These are phyloP conservation scores for Musa beccarii DNA, from an alignment of 176 grass and related monocot species.

Conservation along the genomic window DNA sequence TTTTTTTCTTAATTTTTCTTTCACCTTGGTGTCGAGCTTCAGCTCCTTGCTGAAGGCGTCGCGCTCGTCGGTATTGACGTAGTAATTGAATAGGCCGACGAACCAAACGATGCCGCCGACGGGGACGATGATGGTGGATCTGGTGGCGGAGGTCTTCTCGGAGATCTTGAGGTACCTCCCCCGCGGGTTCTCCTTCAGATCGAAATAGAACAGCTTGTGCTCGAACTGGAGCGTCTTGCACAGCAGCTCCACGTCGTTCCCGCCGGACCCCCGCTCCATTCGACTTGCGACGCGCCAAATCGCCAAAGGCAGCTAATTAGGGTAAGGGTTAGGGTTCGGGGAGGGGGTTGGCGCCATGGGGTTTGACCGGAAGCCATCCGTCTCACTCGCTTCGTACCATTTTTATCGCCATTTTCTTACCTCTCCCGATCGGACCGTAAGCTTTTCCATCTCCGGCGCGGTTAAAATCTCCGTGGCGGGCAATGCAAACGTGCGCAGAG, in stretches of 20 bases:
- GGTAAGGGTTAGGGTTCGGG: not conserved
- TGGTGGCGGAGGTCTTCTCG: constrained; percentile 75
- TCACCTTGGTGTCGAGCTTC: constrained; percentile 73
- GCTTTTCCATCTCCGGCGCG: no score
- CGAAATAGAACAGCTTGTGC: constrained; percentile 99
- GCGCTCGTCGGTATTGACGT: constrained; percentile 69
- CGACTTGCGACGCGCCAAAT: constrained; percentile 23
- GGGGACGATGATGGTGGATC: constrained; percentile 90
- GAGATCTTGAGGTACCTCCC: constrained; percentile 95
- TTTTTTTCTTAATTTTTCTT: not conserved
- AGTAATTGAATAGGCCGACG: constrained; percentile 84
- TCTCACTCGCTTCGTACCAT: not conserved
- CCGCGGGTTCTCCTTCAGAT: constrained; percentile 89
- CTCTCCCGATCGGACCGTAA: no score
- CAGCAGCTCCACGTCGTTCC: constrained; percentile 76
- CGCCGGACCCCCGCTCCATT: constrained; percentile 16
- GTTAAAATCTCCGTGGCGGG: no score
- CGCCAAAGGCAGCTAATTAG: not conserved
- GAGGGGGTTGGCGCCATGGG: not conserved
- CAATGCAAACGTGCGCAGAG: no score
- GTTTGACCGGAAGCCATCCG: not conserved
- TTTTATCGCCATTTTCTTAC: not conserved
- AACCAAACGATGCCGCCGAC: constrained; percentile 69
- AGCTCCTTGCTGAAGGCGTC: constrained; percentile 90
- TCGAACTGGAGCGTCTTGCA: constrained; percentile 97